Percentiles rank a stretch among this genome's conserved stretches.
Evolutionary conservation across 2,329 filamentous ascomycete genomes (phyloP).

Genomic region (Ampelomyces quisqualis): DNA sequence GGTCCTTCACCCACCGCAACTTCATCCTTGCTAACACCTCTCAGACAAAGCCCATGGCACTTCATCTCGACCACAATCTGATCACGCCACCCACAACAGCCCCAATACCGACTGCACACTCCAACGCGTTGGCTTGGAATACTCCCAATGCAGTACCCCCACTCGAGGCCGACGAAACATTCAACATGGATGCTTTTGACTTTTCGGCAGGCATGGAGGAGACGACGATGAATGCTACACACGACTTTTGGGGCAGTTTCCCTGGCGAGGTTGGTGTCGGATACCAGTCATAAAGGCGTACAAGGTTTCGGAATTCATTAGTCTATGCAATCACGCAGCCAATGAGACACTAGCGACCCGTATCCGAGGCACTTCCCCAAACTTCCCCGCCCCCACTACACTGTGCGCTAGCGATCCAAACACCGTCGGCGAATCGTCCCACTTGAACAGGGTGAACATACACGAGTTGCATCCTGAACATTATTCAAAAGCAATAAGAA

Average conservation of each 20-base stretch:
- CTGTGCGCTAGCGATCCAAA: neutral
- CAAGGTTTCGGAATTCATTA: neutral
- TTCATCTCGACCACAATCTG: conserved; percentile 12
- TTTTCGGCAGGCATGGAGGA: conserved; percentile 41
- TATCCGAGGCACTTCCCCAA: conserved; percentile 2
- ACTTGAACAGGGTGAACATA: no score
- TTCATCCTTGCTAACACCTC: conserved; percentile 1
- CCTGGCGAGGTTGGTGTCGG: conserved; percentile 43
- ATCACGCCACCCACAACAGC: conserved; percentile 24
- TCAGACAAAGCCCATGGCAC: conserved; percentile 10
- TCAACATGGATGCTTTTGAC: conserved; percentile 37
- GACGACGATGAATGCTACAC: conserved; percentile 43
- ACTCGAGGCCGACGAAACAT: conserved; percentile 36
- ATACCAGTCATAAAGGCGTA: conserved; percentile 15
- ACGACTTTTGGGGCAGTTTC: conserved; percentile 45
- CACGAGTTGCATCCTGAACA: neutral
- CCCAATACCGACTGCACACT: conserved; percentile 28
- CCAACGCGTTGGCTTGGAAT: conserved; percentile 24
- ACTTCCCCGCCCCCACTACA: neutral
- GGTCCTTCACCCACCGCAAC: neutral
- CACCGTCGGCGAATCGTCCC: conserved; percentile 1
- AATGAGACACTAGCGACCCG: neutral
- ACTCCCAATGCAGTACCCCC: conserved; percentile 25
- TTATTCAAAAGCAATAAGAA: neutral
- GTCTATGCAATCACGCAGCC: neutral